These are phyloP conservation scores for Tephrocybe sp. DNA, from an alignment of 768 basidiomycete genomes.

Conservation along the genomic window DNA sequence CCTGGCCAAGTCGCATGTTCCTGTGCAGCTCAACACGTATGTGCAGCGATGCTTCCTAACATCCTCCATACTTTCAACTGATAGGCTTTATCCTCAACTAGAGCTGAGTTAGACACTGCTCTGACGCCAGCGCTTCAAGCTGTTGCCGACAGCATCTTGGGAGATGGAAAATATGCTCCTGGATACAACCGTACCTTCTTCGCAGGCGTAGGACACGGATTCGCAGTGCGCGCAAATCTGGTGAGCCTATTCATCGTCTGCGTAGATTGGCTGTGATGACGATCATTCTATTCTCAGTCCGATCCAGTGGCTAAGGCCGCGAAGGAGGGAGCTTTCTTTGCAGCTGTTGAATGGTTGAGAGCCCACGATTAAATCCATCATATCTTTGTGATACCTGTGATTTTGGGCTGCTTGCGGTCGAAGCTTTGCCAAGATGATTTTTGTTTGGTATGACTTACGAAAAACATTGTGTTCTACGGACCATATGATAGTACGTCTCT, in stretches of 20 bases:
- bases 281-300: constrained; percentile 6
- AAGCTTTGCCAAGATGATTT: too few relatives aligned
- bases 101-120: constrained; percentile 14
- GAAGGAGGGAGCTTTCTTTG: constrained; percentile 18
- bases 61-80: too few relatives aligned
- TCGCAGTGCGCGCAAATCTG: constrained; percentile 17
- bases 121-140: constrained; percentile 14
- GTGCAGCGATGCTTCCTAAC: too few relatives aligned
- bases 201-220: constrained; percentile 15
- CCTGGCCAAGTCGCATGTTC: constrained; percentile 14
- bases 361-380: constrained; percentile 4
- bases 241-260: not conserved
- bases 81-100: too few relatives aligned
- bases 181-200: constrained; percentile 17
- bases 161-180: constrained; percentile 13
- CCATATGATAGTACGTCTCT: too few relatives aligned
- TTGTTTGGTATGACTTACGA: too few relatives aligned
- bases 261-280: not conserved
- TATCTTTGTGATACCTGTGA: too few relatives aligned
- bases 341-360: constrained; percentile 16
- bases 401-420: too few relatives aligned
- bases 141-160: constrained; percentile 13
- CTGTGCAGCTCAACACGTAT: constrained; percentile 16
- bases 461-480: too few relatives aligned
- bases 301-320: constrained; percentile 17